A percentile compares a stretch with the other conserved stretches of the same genome.
Conservation (phyloP, 257 asterid species). For the Nicotiana otophora region DNA sequence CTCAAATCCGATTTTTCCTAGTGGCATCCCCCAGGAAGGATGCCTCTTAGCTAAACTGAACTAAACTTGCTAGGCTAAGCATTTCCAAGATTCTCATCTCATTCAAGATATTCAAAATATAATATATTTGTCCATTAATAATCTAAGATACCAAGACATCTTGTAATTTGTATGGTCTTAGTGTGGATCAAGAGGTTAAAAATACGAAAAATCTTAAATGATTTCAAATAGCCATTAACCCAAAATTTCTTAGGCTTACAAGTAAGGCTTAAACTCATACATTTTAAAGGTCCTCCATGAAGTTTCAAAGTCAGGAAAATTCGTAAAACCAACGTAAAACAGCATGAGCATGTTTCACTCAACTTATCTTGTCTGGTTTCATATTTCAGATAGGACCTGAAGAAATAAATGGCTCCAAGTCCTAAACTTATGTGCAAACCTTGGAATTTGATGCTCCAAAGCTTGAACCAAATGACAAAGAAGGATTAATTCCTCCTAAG, state of each 20-base stretch:
- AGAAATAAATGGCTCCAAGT: too few species aligned
- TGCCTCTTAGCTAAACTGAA: not conserved
- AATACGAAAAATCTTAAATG: not conserved
- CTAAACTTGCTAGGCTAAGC: not conserved
- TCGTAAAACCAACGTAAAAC: not conserved
- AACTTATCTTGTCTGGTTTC: not conserved
- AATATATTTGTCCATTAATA: not conserved
- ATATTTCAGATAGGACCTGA: too few species aligned
- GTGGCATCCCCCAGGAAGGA: not conserved
- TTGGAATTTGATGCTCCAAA: too few species aligned
- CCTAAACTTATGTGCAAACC: too few species aligned
- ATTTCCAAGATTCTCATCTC: not conserved
- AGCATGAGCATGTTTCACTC: not conserved
- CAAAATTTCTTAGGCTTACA: not conserved
- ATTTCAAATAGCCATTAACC: not conserved
- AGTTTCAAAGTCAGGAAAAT: not conserved
- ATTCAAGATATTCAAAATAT: not conserved
- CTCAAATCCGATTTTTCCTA: not conserved
- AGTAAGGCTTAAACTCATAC: not conserved
- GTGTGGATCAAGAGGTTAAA: not conserved
- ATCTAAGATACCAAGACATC: not conserved
- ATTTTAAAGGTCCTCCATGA: not conserved
- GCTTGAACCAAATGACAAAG: too few species aligned
- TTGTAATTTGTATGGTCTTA: not conserved
- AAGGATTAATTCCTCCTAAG: too few species aligned